Percentiles rank a stretch among this genome's conserved stretches.
Evolutionary conservation across 257 asterid species (phyloP).

Genomic region (Solanum acaule): DNA sequence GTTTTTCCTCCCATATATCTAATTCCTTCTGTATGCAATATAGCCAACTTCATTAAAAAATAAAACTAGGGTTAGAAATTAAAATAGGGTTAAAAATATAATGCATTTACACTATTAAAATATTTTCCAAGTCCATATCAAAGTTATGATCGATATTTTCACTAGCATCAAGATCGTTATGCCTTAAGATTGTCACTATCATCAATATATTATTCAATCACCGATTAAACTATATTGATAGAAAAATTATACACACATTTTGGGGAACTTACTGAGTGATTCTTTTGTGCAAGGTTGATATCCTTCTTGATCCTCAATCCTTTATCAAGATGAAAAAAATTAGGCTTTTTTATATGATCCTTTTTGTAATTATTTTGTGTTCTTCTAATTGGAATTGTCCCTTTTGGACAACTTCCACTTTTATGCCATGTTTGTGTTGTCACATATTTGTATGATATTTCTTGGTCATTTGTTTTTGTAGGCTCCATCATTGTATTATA

Average conservation of each 20-base stretch:
- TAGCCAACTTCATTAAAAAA: constrained; percentile 21
- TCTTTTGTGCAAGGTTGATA: constrained; percentile 16
- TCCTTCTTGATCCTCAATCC: constrained; percentile 9
- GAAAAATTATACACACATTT: not conserved
- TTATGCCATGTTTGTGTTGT: constrained; percentile 49
- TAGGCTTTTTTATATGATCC: not conserved
- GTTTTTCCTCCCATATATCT: constrained; percentile 62
- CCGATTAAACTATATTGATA: not conserved
- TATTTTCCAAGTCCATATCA: not conserved
- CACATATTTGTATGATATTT: not conserved
- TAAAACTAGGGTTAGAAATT: not conserved
- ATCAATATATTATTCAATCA: not conserved
- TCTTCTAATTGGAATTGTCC: constrained; percentile 56
- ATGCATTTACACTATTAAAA: not conserved
- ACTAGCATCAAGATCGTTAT: not conserved
- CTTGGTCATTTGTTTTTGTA: not conserved
- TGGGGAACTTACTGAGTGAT: constrained; percentile 38
- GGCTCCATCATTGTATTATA: constrained; percentile 1
- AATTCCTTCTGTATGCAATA: constrained; percentile 41
- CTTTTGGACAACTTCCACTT: constrained; percentile 63
- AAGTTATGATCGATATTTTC: not conserved
- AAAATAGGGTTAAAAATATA: not conserved
- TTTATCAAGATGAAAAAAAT: not conserved
- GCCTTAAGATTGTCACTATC: not conserved
- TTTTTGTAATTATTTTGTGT: not conserved